Percentiles rank a stretch among this genome's conserved stretches.
Evolutionary conservation across 139 green algal genomes (phyloP).

Genomic region (Monoraphidium neglectum): DNA sequence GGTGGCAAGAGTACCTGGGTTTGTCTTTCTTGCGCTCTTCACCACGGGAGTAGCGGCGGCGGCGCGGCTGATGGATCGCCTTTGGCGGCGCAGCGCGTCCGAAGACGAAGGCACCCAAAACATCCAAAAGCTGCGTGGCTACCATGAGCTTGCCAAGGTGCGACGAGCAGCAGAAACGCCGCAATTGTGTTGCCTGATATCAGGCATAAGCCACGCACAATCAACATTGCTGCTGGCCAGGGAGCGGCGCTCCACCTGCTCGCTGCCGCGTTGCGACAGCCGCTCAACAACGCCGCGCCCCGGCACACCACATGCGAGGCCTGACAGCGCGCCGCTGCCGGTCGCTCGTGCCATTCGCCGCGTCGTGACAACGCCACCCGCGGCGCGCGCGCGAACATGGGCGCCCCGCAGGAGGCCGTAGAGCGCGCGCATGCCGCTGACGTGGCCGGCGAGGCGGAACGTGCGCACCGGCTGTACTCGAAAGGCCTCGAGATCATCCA

Average conservation of each 20-base stretch:
- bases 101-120: background rate
- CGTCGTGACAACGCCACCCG: too few species aligned
- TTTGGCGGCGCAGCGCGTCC: background rate
- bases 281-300: too few species aligned
- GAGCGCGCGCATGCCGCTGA: slow-evolving; percentile 55
- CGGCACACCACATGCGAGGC: too few species aligned
- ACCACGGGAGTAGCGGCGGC: too few species aligned
- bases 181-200: too few species aligned
- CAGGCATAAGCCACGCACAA: background rate
- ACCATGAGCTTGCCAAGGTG: slow-evolving; percentile 64
- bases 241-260: background rate
- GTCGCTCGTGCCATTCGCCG: too few species aligned
- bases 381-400: too few species aligned
- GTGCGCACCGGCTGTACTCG: slow-evolving; percentile 55
- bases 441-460: slow-evolving; percentile 14
- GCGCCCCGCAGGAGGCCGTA: slow-evolving; percentile 56
- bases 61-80: background rate
- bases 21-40: too few species aligned
- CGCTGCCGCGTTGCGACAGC: background rate
- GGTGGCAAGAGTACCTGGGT: too few species aligned
- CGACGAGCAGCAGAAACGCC: background rate
- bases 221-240: background rate
- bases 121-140: slow-evolving; percentile 60
- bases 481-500: slow-evolving; percentile 49
- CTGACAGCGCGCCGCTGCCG: too few species aligned